Conservation (phyloP, 306 rosid species). For the Citrullus mucosospermus region DNA sequence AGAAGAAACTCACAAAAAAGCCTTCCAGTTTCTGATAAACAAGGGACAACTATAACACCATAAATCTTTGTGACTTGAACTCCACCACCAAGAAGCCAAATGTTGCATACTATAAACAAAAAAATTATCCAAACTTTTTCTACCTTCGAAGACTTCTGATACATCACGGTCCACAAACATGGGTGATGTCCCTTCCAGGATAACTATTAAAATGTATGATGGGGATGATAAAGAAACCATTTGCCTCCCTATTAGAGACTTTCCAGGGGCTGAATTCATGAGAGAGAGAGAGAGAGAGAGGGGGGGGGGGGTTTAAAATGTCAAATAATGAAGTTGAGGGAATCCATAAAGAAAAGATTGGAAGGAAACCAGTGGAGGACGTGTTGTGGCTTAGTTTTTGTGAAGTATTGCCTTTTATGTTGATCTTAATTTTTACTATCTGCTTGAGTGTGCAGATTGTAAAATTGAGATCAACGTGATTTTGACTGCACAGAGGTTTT, state of each 20-base stretch:
- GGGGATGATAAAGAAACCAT: background rate
- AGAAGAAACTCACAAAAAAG: too few species aligned
- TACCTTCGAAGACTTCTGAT: too few species aligned
- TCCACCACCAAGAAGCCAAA: too few species aligned
- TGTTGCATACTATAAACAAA: too few species aligned
- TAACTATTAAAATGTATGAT: background rate
- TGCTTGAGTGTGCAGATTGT: constrained; percentile 1
- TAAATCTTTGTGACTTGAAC: too few species aligned
- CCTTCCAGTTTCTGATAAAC: too few species aligned
- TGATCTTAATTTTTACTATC: background rate
- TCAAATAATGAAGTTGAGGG: background rate
- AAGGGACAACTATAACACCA: too few species aligned
- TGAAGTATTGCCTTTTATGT: background rate
- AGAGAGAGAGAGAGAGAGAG: too few species aligned
- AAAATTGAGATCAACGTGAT: background rate
- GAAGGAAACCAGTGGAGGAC: background rate
- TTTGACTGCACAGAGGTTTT: background rate
- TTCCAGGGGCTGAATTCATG: background rate
- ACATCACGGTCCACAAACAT: too few species aligned
- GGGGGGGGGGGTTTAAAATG: background rate
- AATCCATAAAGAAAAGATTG: background rate
- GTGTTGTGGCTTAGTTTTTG: background rate
- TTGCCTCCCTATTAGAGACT: background rate
- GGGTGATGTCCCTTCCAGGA: background rate
- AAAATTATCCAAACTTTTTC: too few species aligned